Evolutionary conservation across 345 rosid species (phyloP).

Genomic region (Nasturtium officinale): DNA sequence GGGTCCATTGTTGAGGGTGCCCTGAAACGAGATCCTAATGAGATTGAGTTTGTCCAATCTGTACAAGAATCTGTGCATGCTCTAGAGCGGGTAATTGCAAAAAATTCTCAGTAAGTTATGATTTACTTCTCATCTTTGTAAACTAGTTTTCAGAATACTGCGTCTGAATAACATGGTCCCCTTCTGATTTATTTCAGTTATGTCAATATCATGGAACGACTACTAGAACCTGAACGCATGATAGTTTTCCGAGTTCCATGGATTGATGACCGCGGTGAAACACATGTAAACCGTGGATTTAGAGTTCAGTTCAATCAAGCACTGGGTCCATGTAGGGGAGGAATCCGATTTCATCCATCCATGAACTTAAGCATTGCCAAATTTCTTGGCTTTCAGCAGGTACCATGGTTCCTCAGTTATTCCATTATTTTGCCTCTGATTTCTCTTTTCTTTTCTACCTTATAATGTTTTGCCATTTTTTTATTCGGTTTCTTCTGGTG

Average conservation of each 20-base stretch:
- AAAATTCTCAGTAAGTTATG: slow-evolving; percentile 88
- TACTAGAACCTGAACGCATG: slow-evolving; percentile 93
- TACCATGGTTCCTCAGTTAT: slow-evolving; percentile 30
- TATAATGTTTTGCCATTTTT: neutral
- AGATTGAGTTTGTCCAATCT: slow-evolving; percentile 87
- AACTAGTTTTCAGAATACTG: slow-evolving; percentile 18
- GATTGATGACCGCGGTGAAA: slow-evolving; percentile 98
- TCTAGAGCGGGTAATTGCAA: slow-evolving; percentile 96
- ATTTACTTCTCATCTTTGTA: slow-evolving; percentile 37
- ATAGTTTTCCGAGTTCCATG: slow-evolving; percentile 94
- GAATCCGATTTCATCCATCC: slow-evolving; percentile 91
- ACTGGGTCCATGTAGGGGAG: slow-evolving; percentile 96
- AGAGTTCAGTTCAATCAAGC: slow-evolving; percentile 97
- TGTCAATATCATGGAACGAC: slow-evolving; percentile 92
- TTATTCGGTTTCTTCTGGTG: neutral
- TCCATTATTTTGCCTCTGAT: neutral
- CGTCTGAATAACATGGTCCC: slow-evolving; percentile 26
- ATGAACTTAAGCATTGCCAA: slow-evolving; percentile 89
- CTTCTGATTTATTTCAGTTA: slow-evolving; percentile 61
- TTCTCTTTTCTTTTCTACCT: neutral
- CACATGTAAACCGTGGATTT: slow-evolving; percentile 93
- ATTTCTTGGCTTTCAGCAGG: slow-evolving; percentile 98
- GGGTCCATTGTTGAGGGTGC: slow-evolving; percentile 94
- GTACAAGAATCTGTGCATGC: slow-evolving; percentile 97
- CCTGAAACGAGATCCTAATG: slow-evolving; percentile 93